Evolutionary conservation across 176 grass and related monocot species (phyloP), one percentile per base, ranked within the genome.

Genomic region (Raddia guianensis): DNA sequence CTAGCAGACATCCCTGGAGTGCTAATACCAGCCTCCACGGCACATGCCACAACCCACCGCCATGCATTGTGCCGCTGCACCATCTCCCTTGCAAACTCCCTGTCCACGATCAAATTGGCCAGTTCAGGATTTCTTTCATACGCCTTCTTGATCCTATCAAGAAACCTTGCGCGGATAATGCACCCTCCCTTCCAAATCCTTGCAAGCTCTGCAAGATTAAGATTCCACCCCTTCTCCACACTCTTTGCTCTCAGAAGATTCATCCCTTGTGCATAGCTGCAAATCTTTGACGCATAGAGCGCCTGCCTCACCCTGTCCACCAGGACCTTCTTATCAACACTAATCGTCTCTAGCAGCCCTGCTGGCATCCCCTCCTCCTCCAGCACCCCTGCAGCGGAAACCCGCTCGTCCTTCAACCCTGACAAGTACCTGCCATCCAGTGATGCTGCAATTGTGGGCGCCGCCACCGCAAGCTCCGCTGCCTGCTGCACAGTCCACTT

Each of bases 191-290:
- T 97, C 95, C 95, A 97, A 63, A 97, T 97, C 87, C 95, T 92
- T 1, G 95, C 90, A 32, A 97, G 81, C 49, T 97, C 95, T 0
- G 91, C 92, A 18, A 94, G 85, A 77, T 94, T 92, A 59, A 97
- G 90, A 63, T 94, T 87, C 95, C 96, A 99, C 0, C 84, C 90
- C 72, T 93, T 88, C 77, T 99, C 92, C 37, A 84, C 75, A 6
- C 96, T 90, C 88, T 95, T 95, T 18, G 90, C 84, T 8, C 86
- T 83, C 7, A 99, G 80, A 73, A 99, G 83, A 82, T 95, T 99
- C 96, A 99, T 95, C 21, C 96, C 92, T 77, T 99, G 96, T 0
- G 96, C 96, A n/a, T 99, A 99, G 78, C 96, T 99, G 75, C 96
- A 95, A 49, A 99, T 95, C 86, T 99, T 99, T 0, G 96, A 93